Evolutionary conservation across 257 asterid species (phyloP), one percentile per base, ranked within the genome.

Genomic region (Fraxinus cuspidata): DNA sequence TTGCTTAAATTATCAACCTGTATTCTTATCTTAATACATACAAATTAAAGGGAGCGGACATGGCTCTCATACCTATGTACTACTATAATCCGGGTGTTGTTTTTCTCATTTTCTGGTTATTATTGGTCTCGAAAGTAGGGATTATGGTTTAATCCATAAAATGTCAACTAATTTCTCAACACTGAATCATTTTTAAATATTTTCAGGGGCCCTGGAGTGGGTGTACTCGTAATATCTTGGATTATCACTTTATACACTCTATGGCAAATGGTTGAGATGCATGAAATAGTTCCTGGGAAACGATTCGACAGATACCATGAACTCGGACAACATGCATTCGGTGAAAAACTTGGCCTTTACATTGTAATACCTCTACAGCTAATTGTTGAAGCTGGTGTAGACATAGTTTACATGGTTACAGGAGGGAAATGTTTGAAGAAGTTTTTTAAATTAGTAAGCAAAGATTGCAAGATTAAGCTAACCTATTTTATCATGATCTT

Each of bases 231-330:
- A 7, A 35, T 86, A 0, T 84, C 90, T 47, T 84, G 88, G 90
- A 19, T 75, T 19, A 72, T 84, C 28, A 86, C 90, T 0, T 56
- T 86, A 25, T 86, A 84, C 80, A 86, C 90, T 0, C 47, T 86
- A 8, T 86, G 86, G 88, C 90, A 86, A 79, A 86, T 86, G 90
- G 88, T 86, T 10, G 83, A 86, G 74, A 81, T 86, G 86, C 88
- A 86, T 15, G 90, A 86, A 37, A 81, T 81, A 68, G 80, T 84
- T 3, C 88, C 86, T 0, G 88, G 90, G 0, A 86, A 82, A 53
- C 75, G 90, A 28, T 82, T 84, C 16, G 90, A 86, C 9, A 65
- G 90, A 64, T 84, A 86, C 37, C 86, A 86, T 7, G 88, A 86
- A n/a, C 72, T 86, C 7, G 90, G 90, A 1, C 90, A 86, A 16